These are phyloP conservation scores for Aspergillus melleus DNA, from an alignment of 2,329 filamentous ascomycete species.

Conservation along the genomic window DNA sequence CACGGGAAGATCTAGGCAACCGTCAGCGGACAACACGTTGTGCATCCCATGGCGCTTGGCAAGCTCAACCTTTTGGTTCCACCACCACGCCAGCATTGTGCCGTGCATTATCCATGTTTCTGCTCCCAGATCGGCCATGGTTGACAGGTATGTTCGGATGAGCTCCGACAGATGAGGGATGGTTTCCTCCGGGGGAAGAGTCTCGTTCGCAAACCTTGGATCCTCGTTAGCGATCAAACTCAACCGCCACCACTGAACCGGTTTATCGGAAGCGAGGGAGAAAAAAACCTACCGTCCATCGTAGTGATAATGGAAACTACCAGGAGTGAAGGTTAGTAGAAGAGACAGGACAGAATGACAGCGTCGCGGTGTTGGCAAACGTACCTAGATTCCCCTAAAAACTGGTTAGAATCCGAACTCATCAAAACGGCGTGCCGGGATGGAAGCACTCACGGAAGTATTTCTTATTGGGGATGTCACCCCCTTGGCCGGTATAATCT, in stretches of 20 bases:
- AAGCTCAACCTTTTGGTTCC: conserved; percentile 53
- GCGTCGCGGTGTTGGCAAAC: conserved; percentile 11
- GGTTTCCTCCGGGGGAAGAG: conserved; percentile 50
- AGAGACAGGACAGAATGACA: conserved; percentile 4
- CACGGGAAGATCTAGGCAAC: conserved; percentile 55
- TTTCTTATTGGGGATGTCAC: conserved; percentile 44
- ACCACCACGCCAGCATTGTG: conserved; percentile 62
- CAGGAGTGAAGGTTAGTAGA: conserved; percentile 2
- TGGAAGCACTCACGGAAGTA: conserved; percentile 49
- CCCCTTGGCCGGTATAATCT: conserved; percentile 40
- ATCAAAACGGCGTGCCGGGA: background rate
- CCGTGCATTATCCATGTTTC: conserved; percentile 67
- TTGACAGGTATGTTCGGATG: conserved; percentile 56
- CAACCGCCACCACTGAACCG: background rate
- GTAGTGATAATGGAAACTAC: conserved; percentile 56
- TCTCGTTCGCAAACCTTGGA: conserved; percentile 48
- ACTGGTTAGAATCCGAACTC: conserved; percentile 5
- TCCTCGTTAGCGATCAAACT: conserved; percentile 14
- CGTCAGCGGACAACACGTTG: background rate
- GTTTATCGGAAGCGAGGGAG: background rate
- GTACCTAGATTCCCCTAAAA: conserved; percentile 47
- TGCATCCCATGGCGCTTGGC: background rate
- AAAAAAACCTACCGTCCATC: conserved; percentile 46
- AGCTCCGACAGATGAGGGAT: conserved; percentile 51
- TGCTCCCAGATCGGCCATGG: conserved; percentile 57